Evolutionary conservation across 2,329 filamentous ascomycete species (phyloP).

Genomic region (Atkinsonella texensis): DNA sequence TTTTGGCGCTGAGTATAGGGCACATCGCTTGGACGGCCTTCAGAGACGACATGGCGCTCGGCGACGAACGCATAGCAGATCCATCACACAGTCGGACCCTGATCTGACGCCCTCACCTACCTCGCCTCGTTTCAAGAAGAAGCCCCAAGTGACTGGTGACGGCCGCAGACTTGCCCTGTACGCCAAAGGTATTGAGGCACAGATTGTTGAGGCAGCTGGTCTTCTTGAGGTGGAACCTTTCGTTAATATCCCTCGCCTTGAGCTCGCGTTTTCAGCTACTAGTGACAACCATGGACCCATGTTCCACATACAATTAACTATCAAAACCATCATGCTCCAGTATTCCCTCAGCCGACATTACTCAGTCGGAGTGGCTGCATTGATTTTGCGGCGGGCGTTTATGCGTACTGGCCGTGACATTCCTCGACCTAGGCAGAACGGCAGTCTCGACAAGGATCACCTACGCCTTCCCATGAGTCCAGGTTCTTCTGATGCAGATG

Average conservation of each 20-base stretch:
- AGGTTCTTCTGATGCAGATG: conserved; percentile 16
- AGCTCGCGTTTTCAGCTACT: conserved; percentile 71
- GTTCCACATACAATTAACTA: conserved; percentile 73
- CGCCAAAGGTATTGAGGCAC: conserved; percentile 73
- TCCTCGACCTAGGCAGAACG: conserved; percentile 21
- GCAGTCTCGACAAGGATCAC: conserved; percentile 12
- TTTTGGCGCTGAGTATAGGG: conserved; percentile 80
- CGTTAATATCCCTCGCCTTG: conserved; percentile 72
- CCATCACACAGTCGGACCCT: conserved; percentile 55
- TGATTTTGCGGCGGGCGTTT: conserved; percentile 63
- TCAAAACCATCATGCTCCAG: conserved; percentile 67
- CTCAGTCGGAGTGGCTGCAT: conserved; percentile 67
- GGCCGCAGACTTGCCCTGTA: conserved; percentile 73
- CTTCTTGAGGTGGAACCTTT: conserved; percentile 79
- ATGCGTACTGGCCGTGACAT: conserved; percentile 36
- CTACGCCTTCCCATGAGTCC: conserved; percentile 24
- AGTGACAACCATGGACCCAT: conserved; percentile 81
- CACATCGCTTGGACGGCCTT: conserved; percentile 58
- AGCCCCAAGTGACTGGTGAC: conserved; percentile 50
- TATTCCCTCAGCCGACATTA: conserved; percentile 95
- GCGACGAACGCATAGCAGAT: conserved; percentile 63
- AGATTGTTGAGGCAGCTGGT: conserved; percentile 79
- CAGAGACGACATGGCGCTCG: conserved; percentile 43
- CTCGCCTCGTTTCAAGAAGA: conserved; percentile 34
- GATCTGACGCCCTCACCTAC: conserved; percentile 34